A percentile compares a stretch with the other conserved stretches of the same genome.
Evolutionary conservation across 2,329 filamentous ascomycete species (phyloP).

Genomic region (Immersiporthe knoxdaviesiana): DNA sequence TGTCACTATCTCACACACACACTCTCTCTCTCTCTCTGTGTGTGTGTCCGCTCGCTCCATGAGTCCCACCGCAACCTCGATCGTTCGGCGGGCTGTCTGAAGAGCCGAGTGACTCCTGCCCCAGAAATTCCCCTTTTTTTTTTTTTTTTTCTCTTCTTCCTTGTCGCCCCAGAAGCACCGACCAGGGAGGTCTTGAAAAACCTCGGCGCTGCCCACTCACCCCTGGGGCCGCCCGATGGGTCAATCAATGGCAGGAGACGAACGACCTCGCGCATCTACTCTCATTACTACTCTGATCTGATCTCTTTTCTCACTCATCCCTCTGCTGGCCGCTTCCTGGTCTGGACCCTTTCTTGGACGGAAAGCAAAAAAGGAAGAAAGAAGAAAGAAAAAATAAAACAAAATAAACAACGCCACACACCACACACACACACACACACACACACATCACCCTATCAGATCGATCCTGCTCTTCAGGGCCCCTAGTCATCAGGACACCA

Average conservation of each 20-base stretch:
- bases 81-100: slow-evolving; percentile 2
- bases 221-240: slow-evolving; percentile 1
- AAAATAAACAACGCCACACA: background rate
- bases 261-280: slow-evolving; percentile 10
- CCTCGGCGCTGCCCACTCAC: slow-evolving; percentile 14
- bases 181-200: slow-evolving; percentile 15
- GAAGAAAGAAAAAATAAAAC: background rate
- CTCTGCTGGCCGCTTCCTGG: background rate
- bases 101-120: slow-evolving; percentile 25
- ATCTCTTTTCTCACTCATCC: background rate
- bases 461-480: background rate
- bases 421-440: too few species aligned
- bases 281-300: background rate
- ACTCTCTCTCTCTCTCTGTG: background rate
- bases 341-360: background rate
- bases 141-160: too few species aligned
- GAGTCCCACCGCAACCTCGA: slow-evolving; percentile 9
- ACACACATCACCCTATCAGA: background rate
- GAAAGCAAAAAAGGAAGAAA: background rate
- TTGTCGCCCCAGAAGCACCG: background rate
- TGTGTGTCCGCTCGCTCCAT: slow-evolving; percentile 6
- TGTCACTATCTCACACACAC: background rate
- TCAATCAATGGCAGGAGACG: background rate
- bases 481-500: background rate
- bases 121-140: background rate